phyloP scores from a whole-genome alignment of 352 stramenopile genomes.

The Pythium grandisporangium region DNA sequence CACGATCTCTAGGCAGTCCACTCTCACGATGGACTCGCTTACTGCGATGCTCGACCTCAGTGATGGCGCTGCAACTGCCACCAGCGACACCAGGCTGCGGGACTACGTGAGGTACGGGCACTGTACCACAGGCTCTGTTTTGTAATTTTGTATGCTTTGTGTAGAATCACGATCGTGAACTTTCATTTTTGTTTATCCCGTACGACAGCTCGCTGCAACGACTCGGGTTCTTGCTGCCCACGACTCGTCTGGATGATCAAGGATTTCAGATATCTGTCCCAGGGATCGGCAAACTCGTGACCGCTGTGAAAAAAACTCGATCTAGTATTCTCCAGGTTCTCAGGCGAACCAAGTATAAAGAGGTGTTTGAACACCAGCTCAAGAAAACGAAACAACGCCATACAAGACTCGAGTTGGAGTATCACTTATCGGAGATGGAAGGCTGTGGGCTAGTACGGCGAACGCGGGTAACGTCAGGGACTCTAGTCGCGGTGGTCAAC shows the following conservation, averaged over 20 bases:
- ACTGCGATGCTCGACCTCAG: constrained; percentile 2
- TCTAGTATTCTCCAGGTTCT: constrained; percentile 23
- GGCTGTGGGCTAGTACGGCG: constrained; percentile 34
- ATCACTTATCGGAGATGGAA: constrained; percentile 58
- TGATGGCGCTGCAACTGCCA: not conserved
- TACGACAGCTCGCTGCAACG: constrained; percentile 26
- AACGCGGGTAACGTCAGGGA: constrained; percentile 46
- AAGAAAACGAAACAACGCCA: constrained; percentile 51
- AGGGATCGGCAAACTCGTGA: constrained; percentile 45
- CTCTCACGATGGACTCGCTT: constrained; percentile 20
- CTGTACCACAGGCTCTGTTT: not conserved
- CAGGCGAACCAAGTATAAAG: constrained; percentile 55
- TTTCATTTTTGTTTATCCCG: constrained; percentile 1
- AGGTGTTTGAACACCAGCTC: constrained; percentile 46
- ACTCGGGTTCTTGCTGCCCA: constrained; percentile 42
- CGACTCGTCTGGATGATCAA: constrained; percentile 31
- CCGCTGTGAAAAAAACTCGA: constrained; percentile 45
- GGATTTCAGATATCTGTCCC: constrained; percentile 43
- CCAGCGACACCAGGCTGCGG: constrained; percentile 9
- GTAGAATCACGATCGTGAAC: not conserved
- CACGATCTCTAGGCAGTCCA: constrained; percentile 18
- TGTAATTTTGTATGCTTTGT: not conserved
- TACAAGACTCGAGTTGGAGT: constrained; percentile 42
- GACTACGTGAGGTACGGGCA: constrained; percentile 21
- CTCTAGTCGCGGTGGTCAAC: constrained; percentile 23